A percentile compares a stretch with the other conserved stretches of the same genome.
Evolutionary conservation across 331 rosid genomes (phyloP).

Genomic region (Acacia pycnantha): DNA sequence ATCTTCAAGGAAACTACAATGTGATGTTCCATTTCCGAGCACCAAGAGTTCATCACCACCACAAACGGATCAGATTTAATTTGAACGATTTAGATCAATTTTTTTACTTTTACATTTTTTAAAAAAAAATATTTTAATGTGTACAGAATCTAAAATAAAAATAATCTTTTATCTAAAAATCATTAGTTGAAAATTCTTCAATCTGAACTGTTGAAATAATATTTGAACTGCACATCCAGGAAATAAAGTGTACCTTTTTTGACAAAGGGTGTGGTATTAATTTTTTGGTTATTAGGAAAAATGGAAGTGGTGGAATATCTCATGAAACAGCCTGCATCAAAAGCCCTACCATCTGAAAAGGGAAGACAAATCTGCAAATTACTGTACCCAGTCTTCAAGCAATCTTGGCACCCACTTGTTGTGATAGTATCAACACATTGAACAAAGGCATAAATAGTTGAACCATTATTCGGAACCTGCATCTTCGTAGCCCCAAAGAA

Average conservation of each 20-base stretch:
- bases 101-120: no score
- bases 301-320: neutral
- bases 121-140: no score
- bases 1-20: neutral
- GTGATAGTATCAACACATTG: slow-evolving; percentile 58
- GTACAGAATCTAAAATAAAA: no score
- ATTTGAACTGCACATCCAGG: no score
- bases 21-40: no score
- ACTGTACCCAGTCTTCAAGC: slow-evolving; percentile 47
- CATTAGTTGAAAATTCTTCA: no score
- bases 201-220: no score
- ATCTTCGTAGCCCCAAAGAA: slow-evolving; percentile 46
- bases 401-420: slow-evolving; percentile 44
- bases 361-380: slow-evolving; percentile 51
- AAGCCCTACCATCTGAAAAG: slow-evolving; percentile 47
- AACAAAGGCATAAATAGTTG: slow-evolving; percentile 55
- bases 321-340: slow-evolving; percentile 55
- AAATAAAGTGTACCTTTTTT: slow-evolving; percentile 37
- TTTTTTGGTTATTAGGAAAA: neutral
- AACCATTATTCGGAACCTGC: neutral
- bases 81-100: no score
- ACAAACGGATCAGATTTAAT: no score
- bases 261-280: slow-evolving; percentile 36
- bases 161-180: no score
- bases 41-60: no score